These are phyloP conservation scores for Ambrosia artemisiifolia DNA, from an alignment of 129 eudicot genomes.

Conservation along the genomic window DNA sequence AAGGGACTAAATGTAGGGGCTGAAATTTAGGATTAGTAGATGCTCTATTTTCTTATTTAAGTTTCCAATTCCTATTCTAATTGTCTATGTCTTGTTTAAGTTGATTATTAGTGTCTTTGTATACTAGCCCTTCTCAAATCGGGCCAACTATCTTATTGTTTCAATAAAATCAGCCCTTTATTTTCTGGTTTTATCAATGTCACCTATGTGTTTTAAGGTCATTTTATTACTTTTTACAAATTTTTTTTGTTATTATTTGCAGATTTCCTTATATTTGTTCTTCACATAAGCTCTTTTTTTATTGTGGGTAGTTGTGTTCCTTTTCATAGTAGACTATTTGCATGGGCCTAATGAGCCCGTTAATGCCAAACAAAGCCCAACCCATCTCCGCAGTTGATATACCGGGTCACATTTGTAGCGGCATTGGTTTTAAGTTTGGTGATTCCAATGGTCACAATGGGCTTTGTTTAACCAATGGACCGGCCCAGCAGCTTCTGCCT, in stretches of 20 bases:
- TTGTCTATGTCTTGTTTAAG: too few species aligned
- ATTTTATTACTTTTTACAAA: not conserved
- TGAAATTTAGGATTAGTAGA: too few species aligned
- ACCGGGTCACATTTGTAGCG: constrained; percentile 72
- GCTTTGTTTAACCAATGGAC: constrained; percentile 98
- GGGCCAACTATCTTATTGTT: too few species aligned
- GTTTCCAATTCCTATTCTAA: too few species aligned
- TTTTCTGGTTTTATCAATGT: not conserved
- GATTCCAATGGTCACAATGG: constrained; percentile 95
- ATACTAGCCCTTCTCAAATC: not conserved
- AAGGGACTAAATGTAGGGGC: too few species aligned
- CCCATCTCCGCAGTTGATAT: constrained; percentile 46
- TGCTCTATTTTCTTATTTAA: too few species aligned
- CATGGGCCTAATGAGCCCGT: too few species aligned
- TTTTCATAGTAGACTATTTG: constrained; percentile 55
- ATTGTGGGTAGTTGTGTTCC: constrained; percentile 49
- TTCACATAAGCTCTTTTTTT: too few species aligned
- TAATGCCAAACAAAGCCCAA: constrained; percentile 25
- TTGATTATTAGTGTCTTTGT: too few species aligned
- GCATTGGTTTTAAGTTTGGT: constrained; percentile 79
- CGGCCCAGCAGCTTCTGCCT: constrained; percentile 99
- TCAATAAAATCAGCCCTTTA: too few species aligned
- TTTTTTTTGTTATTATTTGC: constrained; percentile 31
- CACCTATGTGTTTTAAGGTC: not conserved
- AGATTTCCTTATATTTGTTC: constrained; percentile 67